Evolutionary conservation across 495 filamentous ascomycete genomes (phyloP).

Genomic region (Xylaria bambusicola): DNA sequence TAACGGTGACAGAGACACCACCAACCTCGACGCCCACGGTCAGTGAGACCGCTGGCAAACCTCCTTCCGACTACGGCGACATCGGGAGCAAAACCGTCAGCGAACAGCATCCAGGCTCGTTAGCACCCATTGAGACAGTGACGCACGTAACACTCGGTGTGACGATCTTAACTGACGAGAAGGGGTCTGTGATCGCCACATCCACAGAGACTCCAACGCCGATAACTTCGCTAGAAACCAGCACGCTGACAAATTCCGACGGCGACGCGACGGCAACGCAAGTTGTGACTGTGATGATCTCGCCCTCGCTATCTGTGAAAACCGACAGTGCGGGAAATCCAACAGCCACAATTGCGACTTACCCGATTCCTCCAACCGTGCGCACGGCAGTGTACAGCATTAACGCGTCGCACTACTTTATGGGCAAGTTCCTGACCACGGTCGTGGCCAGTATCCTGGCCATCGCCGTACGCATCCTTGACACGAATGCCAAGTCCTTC

Average conservation of each 20-base stretch:
- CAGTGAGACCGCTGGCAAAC: not conserved
- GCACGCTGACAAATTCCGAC: slow-evolving; percentile 25
- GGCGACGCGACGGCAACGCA: slow-evolving; percentile 32
- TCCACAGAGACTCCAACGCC: slow-evolving; percentile 29
- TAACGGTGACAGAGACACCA: not conserved
- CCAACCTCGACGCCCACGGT: not conserved
- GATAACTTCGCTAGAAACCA: slow-evolving; percentile 29
- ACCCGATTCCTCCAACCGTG: slow-evolving; percentile 24
- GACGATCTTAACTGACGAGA: slow-evolving; percentile 23
- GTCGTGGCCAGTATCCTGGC: slow-evolving; percentile 33
- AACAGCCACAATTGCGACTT: slow-evolving; percentile 34
- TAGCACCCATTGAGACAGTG: slow-evolving; percentile 1
- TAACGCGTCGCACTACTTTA: slow-evolving; percentile 32
- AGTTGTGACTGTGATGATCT: slow-evolving; percentile 25
- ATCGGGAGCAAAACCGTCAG: slow-evolving; percentile 15
- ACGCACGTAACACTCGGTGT: slow-evolving; percentile 26
- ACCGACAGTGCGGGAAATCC: slow-evolving; percentile 31
- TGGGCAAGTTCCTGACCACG: slow-evolving; percentile 40
- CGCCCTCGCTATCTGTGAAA: slow-evolving; percentile 21
- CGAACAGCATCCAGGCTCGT: not conserved
- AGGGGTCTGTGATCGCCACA: slow-evolving; percentile 25
- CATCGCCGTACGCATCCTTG: slow-evolving; percentile 39
- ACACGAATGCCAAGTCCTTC: slow-evolving; percentile 37
- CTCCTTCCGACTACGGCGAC: not conserved
- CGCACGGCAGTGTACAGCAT: slow-evolving; percentile 25